Evolutionary conservation across 257 asterid species (phyloP), one percentile per base, ranked within the genome.

Genomic region (Capsicum rhomboideum): DNA sequence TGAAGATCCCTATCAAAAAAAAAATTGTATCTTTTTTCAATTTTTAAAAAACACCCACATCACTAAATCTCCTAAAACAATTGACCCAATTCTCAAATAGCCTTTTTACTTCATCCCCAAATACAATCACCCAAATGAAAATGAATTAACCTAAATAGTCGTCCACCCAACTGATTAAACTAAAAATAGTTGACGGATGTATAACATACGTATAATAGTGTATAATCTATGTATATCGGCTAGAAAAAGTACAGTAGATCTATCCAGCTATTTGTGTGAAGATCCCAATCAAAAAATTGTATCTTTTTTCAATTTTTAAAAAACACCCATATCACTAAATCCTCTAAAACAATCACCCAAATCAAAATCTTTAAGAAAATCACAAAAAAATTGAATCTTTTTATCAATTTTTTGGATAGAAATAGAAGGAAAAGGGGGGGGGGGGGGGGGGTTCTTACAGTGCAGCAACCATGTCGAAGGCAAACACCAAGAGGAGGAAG

Each of bases 401-500:
- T 71, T 40, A 7, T 11, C n/a, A 29, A 10, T 4, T 23, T 23
- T 74, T 14, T 16, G 21, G 14, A 75, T 50, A n/a, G n/a, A 49
- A 23, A 26, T 75, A 75, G 8, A 49, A 16, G 21, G 13, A 9
- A 44, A n/a, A 42, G 2, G 2, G 42, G 23, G 13, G 80, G 46
- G n/a, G n/a, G n/a, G n/a, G n/a, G n/a, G n/a, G n/a, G 44, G 8
- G 7, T 4, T 77, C 91, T 85, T 85, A 93, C 97, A 53, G 93
- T 68, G 95, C 98, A 94, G 93, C 98, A 94, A 84, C 98, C 97
- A 74, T 90, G 91, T 77, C 97, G 90, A 88, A 94, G 88, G 87
- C 97, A 94, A 82, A 94, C 96, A 56, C 97, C 98, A 78, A 94
- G 90, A 37, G 98, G 98, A 78, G 98, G 98, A 69, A 94, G 83